Evolutionary conservation across 371 early-diverging fungal genomes (phyloP).

Genomic region (Mucor mucedo): DNA sequence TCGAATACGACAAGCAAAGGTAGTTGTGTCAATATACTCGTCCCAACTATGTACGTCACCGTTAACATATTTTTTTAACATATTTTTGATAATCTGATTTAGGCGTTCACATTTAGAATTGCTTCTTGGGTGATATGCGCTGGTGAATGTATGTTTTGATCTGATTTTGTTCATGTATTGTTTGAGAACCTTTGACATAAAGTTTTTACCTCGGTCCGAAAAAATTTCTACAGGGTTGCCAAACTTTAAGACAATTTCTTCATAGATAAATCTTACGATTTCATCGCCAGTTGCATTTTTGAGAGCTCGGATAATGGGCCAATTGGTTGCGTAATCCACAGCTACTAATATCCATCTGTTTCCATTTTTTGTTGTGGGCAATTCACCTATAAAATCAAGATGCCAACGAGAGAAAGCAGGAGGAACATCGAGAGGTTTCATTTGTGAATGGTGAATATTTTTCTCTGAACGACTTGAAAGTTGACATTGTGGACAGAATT

Average conservation of each 20-base stretch:
- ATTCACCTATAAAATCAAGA: constrained; percentile 34
- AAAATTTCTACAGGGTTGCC: constrained; percentile 34
- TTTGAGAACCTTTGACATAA: too few relatives aligned
- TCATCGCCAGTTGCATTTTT: too few relatives aligned
- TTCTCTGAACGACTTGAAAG: not conserved
- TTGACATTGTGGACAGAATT: constrained; percentile 14
- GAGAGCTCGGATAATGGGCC: constrained; percentile 37
- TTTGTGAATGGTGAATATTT: constrained; percentile 7
- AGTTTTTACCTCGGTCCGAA: constrained; percentile 33
- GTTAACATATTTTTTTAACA: too few relatives aligned
- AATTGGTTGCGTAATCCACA: constrained; percentile 48
- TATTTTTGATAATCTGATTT: constrained; percentile 9
- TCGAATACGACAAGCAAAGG: too few relatives aligned
- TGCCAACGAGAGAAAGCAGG: constrained; percentile 28
- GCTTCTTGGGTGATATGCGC: constrained; percentile 8
- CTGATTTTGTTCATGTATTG: not conserved
- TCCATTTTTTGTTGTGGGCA: constrained; percentile 23
- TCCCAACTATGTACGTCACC: too few relatives aligned
- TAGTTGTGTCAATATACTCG: too few relatives aligned
- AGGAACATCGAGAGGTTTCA: constrained; percentile 14
- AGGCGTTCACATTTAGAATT: constrained; percentile 8
- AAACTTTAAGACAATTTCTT: constrained; percentile 34
- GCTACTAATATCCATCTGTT: constrained; percentile 37
- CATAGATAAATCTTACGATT: constrained; percentile 37
- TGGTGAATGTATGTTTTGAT: not conserved